These are phyloP conservation scores for Entophlyctis luteolus DNA, from an alignment of 192 early-diverging fungal species.

Conservation along the genomic window DNA sequence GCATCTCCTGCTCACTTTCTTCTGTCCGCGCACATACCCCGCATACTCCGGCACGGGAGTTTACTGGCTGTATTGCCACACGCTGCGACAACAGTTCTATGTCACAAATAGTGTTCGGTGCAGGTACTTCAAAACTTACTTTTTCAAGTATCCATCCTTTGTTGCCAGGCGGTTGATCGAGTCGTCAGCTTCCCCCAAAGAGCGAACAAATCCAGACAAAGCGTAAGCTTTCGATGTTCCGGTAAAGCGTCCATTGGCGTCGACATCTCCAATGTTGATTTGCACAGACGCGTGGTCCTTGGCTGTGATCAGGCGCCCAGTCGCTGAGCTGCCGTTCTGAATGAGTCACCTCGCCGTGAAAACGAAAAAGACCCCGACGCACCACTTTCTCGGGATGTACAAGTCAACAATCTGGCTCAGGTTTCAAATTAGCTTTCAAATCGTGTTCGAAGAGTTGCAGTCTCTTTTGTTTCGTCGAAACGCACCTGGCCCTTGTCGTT, in stretches of 20 bases:
- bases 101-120: not conserved
- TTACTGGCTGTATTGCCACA: constrained; percentile 42
- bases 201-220: constrained; percentile 87
- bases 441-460: no score
- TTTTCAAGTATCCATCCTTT: constrained; percentile 62
- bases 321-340: no score
- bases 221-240: constrained; percentile 81
- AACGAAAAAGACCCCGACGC: no score
- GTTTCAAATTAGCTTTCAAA: no score
- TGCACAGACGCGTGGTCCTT: constrained; percentile 99
- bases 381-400: constrained; percentile 96
- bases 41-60: no score
- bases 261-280: constrained; percentile 92
- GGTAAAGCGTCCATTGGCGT: constrained; percentile 73
- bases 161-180: constrained; percentile 90
- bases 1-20: no score
- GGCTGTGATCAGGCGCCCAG: constrained; percentile 94
- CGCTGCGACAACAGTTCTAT: constrained; percentile 18
- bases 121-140: constrained; percentile 33
- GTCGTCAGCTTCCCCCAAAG: constrained; percentile 90
- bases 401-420: constrained; percentile 77
- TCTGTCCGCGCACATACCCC: no score
- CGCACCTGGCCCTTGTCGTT: constrained; percentile 54
- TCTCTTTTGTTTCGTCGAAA: no score
- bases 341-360: no score